A percentile compares a stretch with the other conserved stretches of the same genome.
phyloP scores from a whole-genome alignment of 345 rosid genomes.

The Moringa oleifera region DNA sequence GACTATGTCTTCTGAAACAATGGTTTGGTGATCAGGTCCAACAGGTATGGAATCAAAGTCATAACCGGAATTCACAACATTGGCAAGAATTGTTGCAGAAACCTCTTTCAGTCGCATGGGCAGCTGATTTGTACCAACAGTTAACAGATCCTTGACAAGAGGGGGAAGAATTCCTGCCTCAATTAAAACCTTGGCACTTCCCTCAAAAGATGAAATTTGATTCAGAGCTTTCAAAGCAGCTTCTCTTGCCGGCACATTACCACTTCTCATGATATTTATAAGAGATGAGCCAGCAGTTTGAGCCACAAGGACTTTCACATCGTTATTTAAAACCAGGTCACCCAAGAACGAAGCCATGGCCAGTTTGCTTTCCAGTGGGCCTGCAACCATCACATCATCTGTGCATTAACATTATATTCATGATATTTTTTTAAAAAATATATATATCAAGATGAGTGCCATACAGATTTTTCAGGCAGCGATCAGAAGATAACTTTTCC shows the following conservation, averaged over 20 bases:
- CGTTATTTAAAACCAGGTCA: conserved; percentile 73
- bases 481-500: too few species aligned
- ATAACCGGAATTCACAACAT: conserved; percentile 67
- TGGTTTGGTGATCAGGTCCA: conserved; percentile 68
- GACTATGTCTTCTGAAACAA: conserved; percentile 77
- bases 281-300: conserved; percentile 71
- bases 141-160: conserved; percentile 77
- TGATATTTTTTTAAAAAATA: not conserved
- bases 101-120: conserved; percentile 90
- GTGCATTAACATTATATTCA: conserved; percentile 15
- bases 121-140: conserved; percentile 66
- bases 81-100: conserved; percentile 89
- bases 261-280: conserved; percentile 71
- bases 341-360: conserved; percentile 90
- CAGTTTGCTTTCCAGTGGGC: conserved; percentile 69
- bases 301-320: conserved; percentile 73
- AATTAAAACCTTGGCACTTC: conserved; percentile 76
- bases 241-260: conserved; percentile 63
- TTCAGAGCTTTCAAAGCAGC: conserved; percentile 81
- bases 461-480: not conserved
- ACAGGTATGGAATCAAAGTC: conserved; percentile 65
- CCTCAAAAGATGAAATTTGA: conserved; percentile 72
- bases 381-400: conserved; percentile 42
- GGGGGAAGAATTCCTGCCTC: conserved; percentile 84
- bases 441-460: not conserved